phyloP scores from a whole-genome alignment of 345 rosid species.

The Xanthoceras sorbifolium region DNA sequence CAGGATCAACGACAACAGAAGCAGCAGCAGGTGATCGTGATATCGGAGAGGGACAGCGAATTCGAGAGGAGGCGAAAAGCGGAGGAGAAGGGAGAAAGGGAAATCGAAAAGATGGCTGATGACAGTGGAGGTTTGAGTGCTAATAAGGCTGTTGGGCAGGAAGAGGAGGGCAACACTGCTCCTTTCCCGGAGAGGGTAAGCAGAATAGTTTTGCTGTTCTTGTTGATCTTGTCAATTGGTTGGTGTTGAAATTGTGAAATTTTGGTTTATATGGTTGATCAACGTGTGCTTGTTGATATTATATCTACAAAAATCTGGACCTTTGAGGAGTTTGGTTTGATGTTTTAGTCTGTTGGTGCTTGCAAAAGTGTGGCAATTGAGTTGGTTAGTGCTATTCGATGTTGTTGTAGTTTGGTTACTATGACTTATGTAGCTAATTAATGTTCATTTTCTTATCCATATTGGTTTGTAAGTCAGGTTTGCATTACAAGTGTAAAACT shows the following conservation, averaged over 20 bases:
- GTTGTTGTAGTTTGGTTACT: not conserved
- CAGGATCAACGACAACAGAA: constrained; percentile 8
- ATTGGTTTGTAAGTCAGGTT: not conserved
- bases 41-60: constrained; percentile 35
- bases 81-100: constrained; percentile 36
- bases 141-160: constrained; percentile 70
- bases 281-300: not conserved
- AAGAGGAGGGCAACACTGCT: constrained; percentile 87
- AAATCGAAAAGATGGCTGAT: constrained; percentile 56
- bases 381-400: not conserved
- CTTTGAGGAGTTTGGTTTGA: not conserved
- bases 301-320: not conserved
- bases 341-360: not conserved
- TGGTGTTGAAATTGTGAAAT: not conserved
- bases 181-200: constrained; percentile 91
- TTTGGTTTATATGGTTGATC: not conserved
- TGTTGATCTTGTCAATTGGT: not conserved
- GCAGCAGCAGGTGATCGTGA: constrained; percentile 29
- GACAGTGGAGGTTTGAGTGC: constrained; percentile 77
- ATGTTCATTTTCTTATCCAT: not conserved
- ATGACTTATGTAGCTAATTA: not conserved
- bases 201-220: not conserved
- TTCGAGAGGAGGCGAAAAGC: constrained; percentile 25
- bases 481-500: not conserved
- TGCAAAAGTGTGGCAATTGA: too few species aligned